Conservation (phyloP, 192 early-diverging fungal species). For the Entomortierella lignicola region DNA sequence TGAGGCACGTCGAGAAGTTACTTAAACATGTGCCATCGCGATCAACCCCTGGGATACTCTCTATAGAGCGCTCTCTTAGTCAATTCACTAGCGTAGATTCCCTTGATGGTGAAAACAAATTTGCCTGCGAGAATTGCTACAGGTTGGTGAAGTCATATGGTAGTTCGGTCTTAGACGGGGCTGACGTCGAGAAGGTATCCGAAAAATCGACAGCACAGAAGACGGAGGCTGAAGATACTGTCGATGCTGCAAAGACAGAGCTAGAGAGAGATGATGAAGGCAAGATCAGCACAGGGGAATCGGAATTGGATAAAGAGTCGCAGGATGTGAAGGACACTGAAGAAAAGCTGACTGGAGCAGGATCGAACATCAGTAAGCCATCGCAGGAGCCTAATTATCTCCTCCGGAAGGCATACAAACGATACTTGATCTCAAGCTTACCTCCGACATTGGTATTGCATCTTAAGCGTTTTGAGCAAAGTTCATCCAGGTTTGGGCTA, state of each 20-base stretch:
- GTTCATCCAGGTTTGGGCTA: slow-evolving; percentile 14
- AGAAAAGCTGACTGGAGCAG: not conserved
- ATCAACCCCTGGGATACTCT: slow-evolving; percentile 8
- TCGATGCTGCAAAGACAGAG: not conserved
- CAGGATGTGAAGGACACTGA: not conserved
- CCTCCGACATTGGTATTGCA: slow-evolving; percentile 57
- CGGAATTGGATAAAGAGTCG: not conserved
- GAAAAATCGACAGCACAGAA: not conserved
- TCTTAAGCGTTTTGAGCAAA: slow-evolving; percentile 58
- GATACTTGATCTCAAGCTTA: slow-evolving; percentile 48
- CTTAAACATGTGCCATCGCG: slow-evolving; percentile 25
- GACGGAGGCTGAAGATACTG: slow-evolving; percentile 1
- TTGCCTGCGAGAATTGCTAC: slow-evolving; percentile 73
- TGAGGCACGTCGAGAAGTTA: slow-evolving; percentile 33
- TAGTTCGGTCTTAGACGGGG: not conserved
- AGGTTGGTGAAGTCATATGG: slow-evolving; percentile 38
- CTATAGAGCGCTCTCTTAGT: slow-evolving; percentile 55
- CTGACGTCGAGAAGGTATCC: not conserved
- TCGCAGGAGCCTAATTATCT: slow-evolving; percentile 12
- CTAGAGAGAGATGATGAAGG: not conserved
- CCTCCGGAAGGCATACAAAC: slow-evolving; percentile 51
- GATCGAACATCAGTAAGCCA: not conserved
- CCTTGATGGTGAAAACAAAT: slow-evolving; percentile 71
- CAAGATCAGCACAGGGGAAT: not conserved
- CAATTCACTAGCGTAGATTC: slow-evolving; percentile 70